These are phyloP conservation scores for Andrographis paniculata DNA, from an alignment of 305 asterid species.

Conservation along the genomic window DNA sequence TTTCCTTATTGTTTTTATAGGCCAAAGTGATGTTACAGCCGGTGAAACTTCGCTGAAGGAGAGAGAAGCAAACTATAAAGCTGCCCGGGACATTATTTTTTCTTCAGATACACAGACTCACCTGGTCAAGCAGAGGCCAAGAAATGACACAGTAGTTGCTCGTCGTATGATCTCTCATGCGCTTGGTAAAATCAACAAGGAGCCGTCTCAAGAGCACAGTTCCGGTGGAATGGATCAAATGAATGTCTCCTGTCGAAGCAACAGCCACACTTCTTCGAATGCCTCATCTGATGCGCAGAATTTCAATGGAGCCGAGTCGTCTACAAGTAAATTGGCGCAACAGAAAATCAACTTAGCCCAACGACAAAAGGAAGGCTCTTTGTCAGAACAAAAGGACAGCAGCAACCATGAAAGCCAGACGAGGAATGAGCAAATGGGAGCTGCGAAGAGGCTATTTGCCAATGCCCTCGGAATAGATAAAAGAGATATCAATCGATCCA, in stretches of 20 bases:
- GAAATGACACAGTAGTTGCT: slow-evolving; percentile 62
- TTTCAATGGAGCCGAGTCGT: slow-evolving; percentile 20
- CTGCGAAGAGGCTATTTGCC: no score
- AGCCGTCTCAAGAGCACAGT: slow-evolving; percentile 20
- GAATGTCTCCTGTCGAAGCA: slow-evolving; percentile 16
- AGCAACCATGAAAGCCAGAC: slow-evolving; percentile 25
- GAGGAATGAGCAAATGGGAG: slow-evolving; percentile 67
- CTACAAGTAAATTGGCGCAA: slow-evolving; percentile 19
- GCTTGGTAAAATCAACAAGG: slow-evolving; percentile 62
- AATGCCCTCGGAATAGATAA: no score
- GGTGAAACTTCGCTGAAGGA: no score
- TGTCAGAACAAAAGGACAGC: slow-evolving; percentile 21
- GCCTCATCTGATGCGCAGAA: slow-evolving; percentile 15
- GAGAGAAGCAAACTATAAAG: no score
- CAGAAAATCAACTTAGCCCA: slow-evolving; percentile 12
- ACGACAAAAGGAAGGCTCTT: slow-evolving; percentile 18
- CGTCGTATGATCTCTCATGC: slow-evolving; percentile 91
- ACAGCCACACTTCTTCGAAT: slow-evolving; percentile 16
- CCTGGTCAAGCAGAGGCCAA: slow-evolving; percentile 70
- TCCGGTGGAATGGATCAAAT: slow-evolving; percentile 21
- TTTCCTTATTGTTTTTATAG: no score
- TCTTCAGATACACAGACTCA: slow-evolving; percentile 14
- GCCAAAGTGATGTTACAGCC: no score
- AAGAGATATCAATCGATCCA: no score
- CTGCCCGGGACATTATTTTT: no score